These are phyloP conservation scores for Rauvolfia tetraphylla DNA, from an alignment of 257 asterid species.

Conservation along the genomic window DNA sequence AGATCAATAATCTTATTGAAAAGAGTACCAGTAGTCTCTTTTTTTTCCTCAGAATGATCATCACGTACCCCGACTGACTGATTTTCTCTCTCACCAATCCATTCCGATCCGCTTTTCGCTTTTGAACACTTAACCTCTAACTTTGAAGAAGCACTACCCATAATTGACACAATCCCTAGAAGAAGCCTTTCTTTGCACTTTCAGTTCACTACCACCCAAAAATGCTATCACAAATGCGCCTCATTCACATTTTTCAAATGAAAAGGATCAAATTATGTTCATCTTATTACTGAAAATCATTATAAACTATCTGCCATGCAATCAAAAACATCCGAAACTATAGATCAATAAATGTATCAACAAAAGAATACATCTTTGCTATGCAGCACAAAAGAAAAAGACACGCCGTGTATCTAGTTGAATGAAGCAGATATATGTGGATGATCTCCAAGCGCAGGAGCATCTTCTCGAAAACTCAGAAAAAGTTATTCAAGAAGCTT, in stretches of 20 bases:
- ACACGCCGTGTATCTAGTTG: not conserved
- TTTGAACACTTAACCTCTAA: not conserved
- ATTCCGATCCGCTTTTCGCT: not conserved
- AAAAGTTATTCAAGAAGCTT: not conserved
- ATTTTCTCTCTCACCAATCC: not conserved
- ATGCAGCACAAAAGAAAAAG: not conserved
- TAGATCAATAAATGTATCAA: not conserved
- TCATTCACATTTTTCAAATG: not conserved
- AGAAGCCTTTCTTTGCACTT: not conserved
- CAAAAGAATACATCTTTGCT: not conserved
- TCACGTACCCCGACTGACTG: not conserved
- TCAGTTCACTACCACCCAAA: not conserved
- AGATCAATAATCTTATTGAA: not conserved
- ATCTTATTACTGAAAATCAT: not conserved
- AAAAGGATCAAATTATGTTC: too few relatives aligned
- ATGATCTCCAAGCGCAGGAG: not conserved
- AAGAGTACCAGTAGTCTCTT: not conserved
- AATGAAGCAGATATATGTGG: not conserved
- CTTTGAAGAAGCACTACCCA: conserved; percentile 5
- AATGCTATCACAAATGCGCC: not conserved
- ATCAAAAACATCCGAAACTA: not conserved
- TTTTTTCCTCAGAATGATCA: not conserved
- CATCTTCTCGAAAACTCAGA: not conserved
- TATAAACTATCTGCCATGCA: not conserved
- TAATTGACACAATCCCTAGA: too few relatives aligned